Conservation (phyloP, 2,329 filamentous ascomycete genomes). For the Hirsutella rhossiliensis region DNA sequence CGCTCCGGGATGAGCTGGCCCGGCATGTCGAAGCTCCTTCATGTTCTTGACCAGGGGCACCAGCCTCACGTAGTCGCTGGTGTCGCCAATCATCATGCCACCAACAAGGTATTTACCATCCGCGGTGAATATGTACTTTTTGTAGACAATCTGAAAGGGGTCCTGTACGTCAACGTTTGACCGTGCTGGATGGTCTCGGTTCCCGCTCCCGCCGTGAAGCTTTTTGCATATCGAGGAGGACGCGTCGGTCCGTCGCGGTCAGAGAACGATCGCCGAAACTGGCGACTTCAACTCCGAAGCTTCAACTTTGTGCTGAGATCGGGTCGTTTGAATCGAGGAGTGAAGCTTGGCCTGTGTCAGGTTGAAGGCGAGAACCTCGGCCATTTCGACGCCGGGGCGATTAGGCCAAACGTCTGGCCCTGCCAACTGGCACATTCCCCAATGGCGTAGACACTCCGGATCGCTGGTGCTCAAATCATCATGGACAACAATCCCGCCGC, state of each 20-base stretch:
- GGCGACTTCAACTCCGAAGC: constrained; percentile 82
- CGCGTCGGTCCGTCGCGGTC: constrained; percentile 71
- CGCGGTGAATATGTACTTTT: constrained; percentile 83
- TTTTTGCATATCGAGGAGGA: constrained; percentile 37
- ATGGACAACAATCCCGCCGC: constrained; percentile 64
- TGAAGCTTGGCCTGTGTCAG: constrained; percentile 72
- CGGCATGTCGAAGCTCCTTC: constrained; percentile 63
- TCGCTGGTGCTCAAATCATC: constrained; percentile 57
- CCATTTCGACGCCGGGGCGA: constrained; percentile 86
- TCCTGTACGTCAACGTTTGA: constrained; percentile 85
- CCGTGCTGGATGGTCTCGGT: constrained; percentile 15
- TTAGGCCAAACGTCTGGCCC: constrained; percentile 75
- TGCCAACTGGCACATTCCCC: constrained; percentile 89
- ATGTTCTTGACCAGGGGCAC: constrained; percentile 79
- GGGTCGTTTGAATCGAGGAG: constrained; percentile 62
- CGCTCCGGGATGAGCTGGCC: constrained; percentile 75
- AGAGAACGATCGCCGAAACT: constrained; percentile 93
- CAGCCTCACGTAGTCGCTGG: constrained; percentile 78
- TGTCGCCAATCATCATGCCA: constrained; percentile 97
- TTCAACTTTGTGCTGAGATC: constrained; percentile 90
- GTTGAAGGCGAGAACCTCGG: constrained; percentile 83
- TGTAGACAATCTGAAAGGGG: constrained; percentile 79
- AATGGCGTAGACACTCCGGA: constrained; percentile 69
- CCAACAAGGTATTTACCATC: constrained; percentile 85
- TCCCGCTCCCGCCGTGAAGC: not conserved